Evolutionary conservation across 345 rosid genomes (phyloP), one percentile per base, ranked within the genome.

Genomic region (Syzygium jambos): DNA sequence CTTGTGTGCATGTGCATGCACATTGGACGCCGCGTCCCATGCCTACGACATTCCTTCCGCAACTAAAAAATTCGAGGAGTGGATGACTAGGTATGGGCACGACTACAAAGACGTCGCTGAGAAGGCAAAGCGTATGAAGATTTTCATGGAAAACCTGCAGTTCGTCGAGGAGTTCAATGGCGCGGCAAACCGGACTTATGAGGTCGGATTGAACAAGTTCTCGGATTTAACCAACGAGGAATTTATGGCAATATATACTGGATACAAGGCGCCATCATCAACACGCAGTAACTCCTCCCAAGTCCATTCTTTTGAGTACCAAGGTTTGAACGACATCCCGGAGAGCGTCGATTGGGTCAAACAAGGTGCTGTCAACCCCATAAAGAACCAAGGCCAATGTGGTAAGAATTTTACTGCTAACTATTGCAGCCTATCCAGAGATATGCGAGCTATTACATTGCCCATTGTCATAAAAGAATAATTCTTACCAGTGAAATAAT

Each of bases 181-280:
- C 7, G 86, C 34, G 7, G 68, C 85, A 56, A 92, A 91, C 84
- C 77, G 85, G 85, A 89, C 90, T n/a, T 92, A 91, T 43, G 84
- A 90, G 68, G 52, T 92, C 65, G 90, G 88, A 54, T 52, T 91
- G 85, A 91, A 90, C 86, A 77, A 87, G 89, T 92, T 90, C 55
- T 89, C 91, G 30, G 93, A 92, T 86, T 88, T 89, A 87, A 90
- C 92, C 6, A 88, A 55, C 85, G 90, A 91, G 38, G 92, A 91
- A 63, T 92, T 92, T 77, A 90, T 2, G 88, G 91, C 78, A 84
- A 49, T 68, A 23, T n/a, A 25, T 14, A n/a, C 25, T 3, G 61
- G 34, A 34, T 84, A 78, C 7, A 85, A 87, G 11, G 68, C 30
- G 7, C 46, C 54, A 19, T 80, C 55, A 55, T 55, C 25, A 9